These are phyloP conservation scores for Aspergillus sp. DNA, from an alignment of 2,329 filamentous ascomycete genomes.

Conservation along the genomic window DNA sequence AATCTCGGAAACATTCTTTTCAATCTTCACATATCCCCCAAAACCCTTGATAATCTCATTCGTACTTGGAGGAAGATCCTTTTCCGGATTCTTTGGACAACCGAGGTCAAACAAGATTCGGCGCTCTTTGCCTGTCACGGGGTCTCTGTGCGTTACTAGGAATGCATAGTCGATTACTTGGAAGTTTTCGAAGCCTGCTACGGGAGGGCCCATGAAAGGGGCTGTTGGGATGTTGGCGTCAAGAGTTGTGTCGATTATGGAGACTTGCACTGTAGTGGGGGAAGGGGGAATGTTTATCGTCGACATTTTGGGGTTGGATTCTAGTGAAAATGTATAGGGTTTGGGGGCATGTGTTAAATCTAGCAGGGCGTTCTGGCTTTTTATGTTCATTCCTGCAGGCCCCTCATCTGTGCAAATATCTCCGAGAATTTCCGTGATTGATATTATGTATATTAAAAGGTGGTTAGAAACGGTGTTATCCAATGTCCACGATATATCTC, in stretches of 20 bases:
- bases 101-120: conserved; percentile 41
- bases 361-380: too few relatives aligned
- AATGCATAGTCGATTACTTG: conserved; percentile 9
- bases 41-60: background rate
- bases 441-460: too few relatives aligned
- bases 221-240: conserved; percentile 1
- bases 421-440: too few relatives aligned
- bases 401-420: too few relatives aligned
- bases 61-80: conserved; percentile 24
- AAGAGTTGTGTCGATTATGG: conserved; percentile 9
- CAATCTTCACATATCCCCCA: conserved; percentile 6
- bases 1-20: conserved; percentile 16
- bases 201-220: conserved; percentile 7
- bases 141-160: conserved; percentile 12
- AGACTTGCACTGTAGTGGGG: conserved; percentile 1
- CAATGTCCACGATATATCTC: too few relatives aligned
- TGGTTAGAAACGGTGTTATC: too few relatives aligned
- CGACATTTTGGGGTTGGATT: background rate
- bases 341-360: too few relatives aligned
- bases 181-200: background rate
- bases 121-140: conserved; percentile 31
- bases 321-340: too few relatives aligned
- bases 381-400: too few relatives aligned
- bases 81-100: conserved; percentile 41
- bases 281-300: background rate